phyloP scores from a whole-genome alignment of 129 eudicot genomes.

The Cynara cardunculus region DNA sequence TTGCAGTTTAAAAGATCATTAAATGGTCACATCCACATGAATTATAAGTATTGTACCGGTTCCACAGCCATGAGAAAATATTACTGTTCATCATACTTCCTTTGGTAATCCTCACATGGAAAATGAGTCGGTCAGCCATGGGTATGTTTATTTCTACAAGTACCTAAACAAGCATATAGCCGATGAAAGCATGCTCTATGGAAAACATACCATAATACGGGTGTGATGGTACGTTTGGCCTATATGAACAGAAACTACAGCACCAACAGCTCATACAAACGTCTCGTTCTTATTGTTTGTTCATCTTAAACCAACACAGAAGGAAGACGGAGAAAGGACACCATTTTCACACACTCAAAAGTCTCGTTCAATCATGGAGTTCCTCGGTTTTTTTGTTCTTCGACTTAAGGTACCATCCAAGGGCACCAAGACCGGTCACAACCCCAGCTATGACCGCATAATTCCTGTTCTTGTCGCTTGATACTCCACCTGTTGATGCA shows the following conservation, averaged over 20 bases:
- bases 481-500: conserved; percentile 38
- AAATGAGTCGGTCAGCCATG: background rate
- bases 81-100: background rate
- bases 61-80: background rate
- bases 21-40: background rate
- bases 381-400: conserved; percentile 54
- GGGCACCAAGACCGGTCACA: conserved; percentile 43
- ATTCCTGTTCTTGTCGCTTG: conserved; percentile 63
- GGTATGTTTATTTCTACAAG: background rate
- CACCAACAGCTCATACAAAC: conserved; percentile 9
- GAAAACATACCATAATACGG: background rate
- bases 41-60: background rate
- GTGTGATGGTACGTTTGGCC: background rate
- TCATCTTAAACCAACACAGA: conserved; percentile 1
- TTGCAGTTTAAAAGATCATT: background rate
- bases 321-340: background rate
- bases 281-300: conserved; percentile 2
- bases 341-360: background rate
- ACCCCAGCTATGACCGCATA: conserved; percentile 70
- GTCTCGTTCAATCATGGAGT: conserved; percentile 48
- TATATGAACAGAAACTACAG: background rate
- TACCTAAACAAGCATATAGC: background rate
- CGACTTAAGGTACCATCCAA: conserved; percentile 64
- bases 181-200: background rate
- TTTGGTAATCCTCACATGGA: too few relatives aligned